Percentiles rank a stretch among this genome's conserved stretches.
Conservation (phyloP, 768 basidiomycete genomes). For the Ramaria sp. region DNA sequence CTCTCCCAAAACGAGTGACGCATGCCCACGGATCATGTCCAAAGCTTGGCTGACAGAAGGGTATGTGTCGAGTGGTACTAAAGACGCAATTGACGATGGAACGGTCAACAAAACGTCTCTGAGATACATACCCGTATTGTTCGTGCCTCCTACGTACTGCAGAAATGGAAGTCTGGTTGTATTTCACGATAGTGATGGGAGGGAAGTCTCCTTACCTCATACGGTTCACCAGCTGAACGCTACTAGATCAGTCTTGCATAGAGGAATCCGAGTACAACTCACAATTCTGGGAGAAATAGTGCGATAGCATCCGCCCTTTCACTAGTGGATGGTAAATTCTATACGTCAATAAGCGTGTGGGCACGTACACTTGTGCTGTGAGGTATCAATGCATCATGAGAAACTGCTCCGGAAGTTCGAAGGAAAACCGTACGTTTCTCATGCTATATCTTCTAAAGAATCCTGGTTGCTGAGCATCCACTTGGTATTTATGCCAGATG, state of each 20-base stretch:
- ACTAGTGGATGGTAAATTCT: constrained; percentile 26
- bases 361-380: constrained; percentile 58
- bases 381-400: constrained; percentile 8
- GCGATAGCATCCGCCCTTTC: constrained; percentile 59
- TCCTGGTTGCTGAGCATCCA: constrained; percentile 41
- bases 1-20: constrained; percentile 32
- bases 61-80: constrained; percentile 4
- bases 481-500: constrained; percentile 59
- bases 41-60: constrained; percentile 48
- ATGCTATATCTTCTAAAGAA: constrained; percentile 70
- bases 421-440: constrained; percentile 37
- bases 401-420: not conserved
- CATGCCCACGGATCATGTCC: constrained; percentile 45
- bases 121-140: constrained; percentile 34
- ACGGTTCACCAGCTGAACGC: constrained; percentile 62
- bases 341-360: no score
- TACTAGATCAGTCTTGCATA: not conserved
- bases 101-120: not conserved
- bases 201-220: constrained; percentile 38
- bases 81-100: not conserved
- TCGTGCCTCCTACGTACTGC: constrained; percentile 72
- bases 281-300: constrained; percentile 85
- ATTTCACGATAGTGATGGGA: not conserved
- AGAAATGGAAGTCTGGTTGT: not conserved
- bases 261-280: constrained; percentile 17